These are phyloP conservation scores for Pugionium cornutum DNA, from an alignment of 345 rosid genomes.

Conservation along the genomic window DNA sequence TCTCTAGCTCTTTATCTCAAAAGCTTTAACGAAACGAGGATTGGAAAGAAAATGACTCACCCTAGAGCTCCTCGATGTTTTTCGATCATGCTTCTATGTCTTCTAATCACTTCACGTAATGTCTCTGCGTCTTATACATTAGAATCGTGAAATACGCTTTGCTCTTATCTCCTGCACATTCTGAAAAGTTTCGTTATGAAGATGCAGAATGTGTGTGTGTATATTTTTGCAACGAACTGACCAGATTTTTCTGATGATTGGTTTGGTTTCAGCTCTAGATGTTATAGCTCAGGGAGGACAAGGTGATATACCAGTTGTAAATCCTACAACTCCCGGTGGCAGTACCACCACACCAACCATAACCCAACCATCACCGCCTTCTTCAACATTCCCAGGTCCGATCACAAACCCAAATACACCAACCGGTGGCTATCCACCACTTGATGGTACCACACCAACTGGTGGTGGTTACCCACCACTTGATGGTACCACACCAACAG, in stretches of 20 bases:
- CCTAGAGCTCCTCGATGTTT: slow-evolving; percentile 41
- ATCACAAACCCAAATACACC: slow-evolving; percentile 34
- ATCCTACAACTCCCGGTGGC: slow-evolving; percentile 64
- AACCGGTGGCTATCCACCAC: slow-evolving; percentile 41
- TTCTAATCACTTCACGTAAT: slow-evolving; percentile 73
- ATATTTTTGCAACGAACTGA: slow-evolving; percentile 19
- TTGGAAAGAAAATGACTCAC: slow-evolving; percentile 49
- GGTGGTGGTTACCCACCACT: slow-evolving; percentile 42
- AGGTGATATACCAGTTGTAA: slow-evolving; percentile 61
- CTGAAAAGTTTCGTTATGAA: neutral
- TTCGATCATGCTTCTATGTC: slow-evolving; percentile 49
- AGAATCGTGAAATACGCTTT: neutral
- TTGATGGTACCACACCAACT: slow-evolving; percentile 33
- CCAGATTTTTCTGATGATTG: slow-evolving; percentile 30
- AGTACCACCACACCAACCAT: slow-evolving; percentile 50
- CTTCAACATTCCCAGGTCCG: slow-evolving; percentile 38
- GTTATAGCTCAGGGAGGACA: slow-evolving; percentile 43
- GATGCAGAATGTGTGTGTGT: neutral
- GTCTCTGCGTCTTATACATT: slow-evolving; percentile 22
- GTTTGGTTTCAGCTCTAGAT: slow-evolving; percentile 35
- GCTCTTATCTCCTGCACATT: neutral
- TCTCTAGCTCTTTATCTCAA: slow-evolving; percentile 11
- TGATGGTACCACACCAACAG: slow-evolving; percentile 34
- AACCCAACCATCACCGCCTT: slow-evolving; percentile 46
- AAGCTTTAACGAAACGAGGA: slow-evolving; percentile 35